These are phyloP conservation scores for Sphaerulina vaccinii DNA, from an alignment of 2,329 filamentous ascomycete species.

Conservation along the genomic window DNA sequence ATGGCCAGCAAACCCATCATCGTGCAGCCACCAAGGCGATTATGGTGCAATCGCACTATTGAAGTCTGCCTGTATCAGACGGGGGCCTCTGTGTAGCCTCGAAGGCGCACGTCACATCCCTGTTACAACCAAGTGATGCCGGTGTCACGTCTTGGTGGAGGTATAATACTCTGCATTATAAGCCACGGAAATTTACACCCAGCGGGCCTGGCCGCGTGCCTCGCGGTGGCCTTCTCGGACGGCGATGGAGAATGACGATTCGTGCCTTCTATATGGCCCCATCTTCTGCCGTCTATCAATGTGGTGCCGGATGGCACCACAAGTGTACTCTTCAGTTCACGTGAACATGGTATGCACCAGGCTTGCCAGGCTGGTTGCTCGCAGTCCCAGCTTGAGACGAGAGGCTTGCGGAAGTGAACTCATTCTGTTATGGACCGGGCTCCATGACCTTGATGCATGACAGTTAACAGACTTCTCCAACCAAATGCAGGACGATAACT, in stretches of 20 bases:
- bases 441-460: conserved; percentile 9
- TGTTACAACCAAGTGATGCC: conserved; percentile 9
- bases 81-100: not conserved
- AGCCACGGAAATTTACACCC: conserved; percentile 8
- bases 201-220: conserved; percentile 2
- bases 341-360: conserved; percentile 2
- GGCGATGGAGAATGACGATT: conserved; percentile 51
- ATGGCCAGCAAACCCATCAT: not conserved
- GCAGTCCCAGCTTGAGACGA: not conserved
- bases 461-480: conserved; percentile 1
- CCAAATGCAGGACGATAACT: conserved; percentile 34
- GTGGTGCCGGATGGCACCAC: too few relatives aligned
- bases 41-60: not conserved
- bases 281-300: conserved; percentile 77
- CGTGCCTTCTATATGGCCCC: conserved; percentile 81
- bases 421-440: conserved; percentile 17
- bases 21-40: not conserved
- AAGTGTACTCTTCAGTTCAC: too few relatives aligned
- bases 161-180: conserved; percentile 11
- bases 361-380: not conserved
- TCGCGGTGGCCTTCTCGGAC: conserved; percentile 1
- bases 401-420: not conserved
- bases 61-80: not conserved
- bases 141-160: conserved; percentile 8
- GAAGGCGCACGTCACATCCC: conserved; percentile 8